Evolutionary conservation across 2,329 filamentous ascomycete genomes (phyloP), one percentile per base, ranked within the genome.

Genomic region (Beauveria sp.): DNA sequence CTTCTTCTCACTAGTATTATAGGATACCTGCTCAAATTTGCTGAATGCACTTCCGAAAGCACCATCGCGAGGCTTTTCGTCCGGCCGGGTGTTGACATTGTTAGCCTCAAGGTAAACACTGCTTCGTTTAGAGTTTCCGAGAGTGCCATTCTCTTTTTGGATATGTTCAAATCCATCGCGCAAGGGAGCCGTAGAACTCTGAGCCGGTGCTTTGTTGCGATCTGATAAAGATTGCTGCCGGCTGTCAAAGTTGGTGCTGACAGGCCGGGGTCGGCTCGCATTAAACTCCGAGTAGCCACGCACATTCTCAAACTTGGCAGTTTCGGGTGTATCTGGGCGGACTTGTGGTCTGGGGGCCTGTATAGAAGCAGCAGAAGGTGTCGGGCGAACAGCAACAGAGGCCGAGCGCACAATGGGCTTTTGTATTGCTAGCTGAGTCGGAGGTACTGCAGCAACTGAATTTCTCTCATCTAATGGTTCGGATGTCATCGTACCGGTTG

Each of bases 1-100:
- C 28, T 46, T 54, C 5, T 3, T 45, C 3, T 50, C 28, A 7
- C 54, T 81, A 79, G 43, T 83, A 83, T 62, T 87, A 86, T 10
- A 22, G 5, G 48, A n/a, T 22, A 28, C 73, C 63, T 79, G 81
- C 73, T 99, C 95, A 67, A 98, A 98, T 6, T 89, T 84, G 70
- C 93, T 91, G 76, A 98, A 97, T 3, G 93, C 93, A 69, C 97
- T 93, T 0, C 93, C 91, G 72, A 98, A 97, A 67, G 89, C 91
- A 26, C 92, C 90, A 5, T 87, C 88, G 22, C 96, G 78, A n/a
- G 97, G 79, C 43, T 96, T 85, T 3, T 52, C 24, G 48, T 34
- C 22, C 2, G 34, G 38, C 9, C 24, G 22, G 14, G 24, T 31
- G 31, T 18, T 34, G 24, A 5, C 4, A 14, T 52, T 20, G 7